Conservation (phyloP, 768 basidiomycete species). For the Naganishia antarctica region DNA sequence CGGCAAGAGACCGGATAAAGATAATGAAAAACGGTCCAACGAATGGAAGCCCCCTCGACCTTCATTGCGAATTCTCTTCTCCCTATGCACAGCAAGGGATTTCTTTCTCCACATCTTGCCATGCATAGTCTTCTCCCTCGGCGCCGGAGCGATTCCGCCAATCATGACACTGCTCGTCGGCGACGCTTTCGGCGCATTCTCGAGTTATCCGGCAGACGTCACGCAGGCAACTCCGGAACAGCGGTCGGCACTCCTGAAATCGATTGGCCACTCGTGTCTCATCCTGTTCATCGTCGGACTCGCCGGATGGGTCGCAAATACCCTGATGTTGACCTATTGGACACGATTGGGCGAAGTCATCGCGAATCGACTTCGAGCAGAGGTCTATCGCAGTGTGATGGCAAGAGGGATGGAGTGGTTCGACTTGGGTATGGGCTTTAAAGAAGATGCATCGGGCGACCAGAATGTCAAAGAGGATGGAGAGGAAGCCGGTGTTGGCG, state of each 20-base stretch:
- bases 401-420: constrained; percentile 83
- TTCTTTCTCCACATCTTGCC: constrained; percentile 61
- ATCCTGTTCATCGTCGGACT: constrained; percentile 45
- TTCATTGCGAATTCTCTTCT: constrained; percentile 63
- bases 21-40: background rate
- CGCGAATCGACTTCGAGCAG: constrained; percentile 61
- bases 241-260: constrained; percentile 32
- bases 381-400: constrained; percentile 66
- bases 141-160: constrained; percentile 68
- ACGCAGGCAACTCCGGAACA: constrained; percentile 35
- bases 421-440: constrained; percentile 64
- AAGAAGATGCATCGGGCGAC: constrained; percentile 50
- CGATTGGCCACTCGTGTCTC: constrained; percentile 37
- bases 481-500: constrained; percentile 59
- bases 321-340: constrained; percentile 74
- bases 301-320: constrained; percentile 59
- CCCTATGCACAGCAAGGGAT: constrained; percentile 60
- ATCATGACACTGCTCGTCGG: constrained; percentile 82
- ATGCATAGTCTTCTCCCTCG: constrained; percentile 60
- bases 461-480: constrained; percentile 45
- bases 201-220: constrained; percentile 54
- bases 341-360: constrained; percentile 80
- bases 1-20: background rate
- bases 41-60: constrained; percentile 51
- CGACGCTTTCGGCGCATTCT: constrained; percentile 68